Base-by-base conservation (phyloP, 345 rosid species). In the Salix koriyanagi region DNA sequence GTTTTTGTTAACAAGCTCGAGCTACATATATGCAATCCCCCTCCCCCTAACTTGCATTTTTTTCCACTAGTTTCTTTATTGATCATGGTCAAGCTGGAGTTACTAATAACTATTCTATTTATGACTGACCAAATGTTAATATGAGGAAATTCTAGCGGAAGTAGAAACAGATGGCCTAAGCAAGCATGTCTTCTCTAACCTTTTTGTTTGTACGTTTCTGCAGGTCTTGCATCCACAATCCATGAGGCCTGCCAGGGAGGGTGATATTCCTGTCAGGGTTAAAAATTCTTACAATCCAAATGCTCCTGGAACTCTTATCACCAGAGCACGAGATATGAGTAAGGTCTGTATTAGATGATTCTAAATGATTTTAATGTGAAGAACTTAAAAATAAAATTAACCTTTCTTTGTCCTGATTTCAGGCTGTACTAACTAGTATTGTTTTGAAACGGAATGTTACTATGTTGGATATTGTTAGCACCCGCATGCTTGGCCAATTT, bases 211-310 rank as follows among this genome's bases (percentile, higher is more conserved):
- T 42, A 4, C 39, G 65, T 60, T 79, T 75, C 44, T 80, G 71
- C 87, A 96, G 98, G 99, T 96, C 68, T 84, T 96, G 82, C 99
- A 96, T 85, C 99, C 99, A 46, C 98, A 88, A 79, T 93, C 99
- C 76, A 96, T 96, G 98, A 94, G 97, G 81, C 99, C 99, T 85
- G 99, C 98, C 68, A 89, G 95, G 84, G 97, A 96, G 80, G 95
- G 94, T 81, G 99, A 81, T 81, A 90, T 94, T 85, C 99, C 99
- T 72, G 99, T 96, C n/a, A 86, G 98, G 87, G 99, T 96, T 73
- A 96, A 96, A 78, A 96, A 96, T 83, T 96, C 99, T 65, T 96
- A 96, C 79, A 96, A 96, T 81, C 97, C 95, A 69, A 89, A 83
- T 78, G 99, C 99, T 62, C 94, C 99, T 4, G 99, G 99, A 81